A percentile compares a stretch with the other conserved stretches of the same genome.
Conservation (phyloP, 768 basidiomycete species). For the Pleurotus citrinopileatus region DNA sequence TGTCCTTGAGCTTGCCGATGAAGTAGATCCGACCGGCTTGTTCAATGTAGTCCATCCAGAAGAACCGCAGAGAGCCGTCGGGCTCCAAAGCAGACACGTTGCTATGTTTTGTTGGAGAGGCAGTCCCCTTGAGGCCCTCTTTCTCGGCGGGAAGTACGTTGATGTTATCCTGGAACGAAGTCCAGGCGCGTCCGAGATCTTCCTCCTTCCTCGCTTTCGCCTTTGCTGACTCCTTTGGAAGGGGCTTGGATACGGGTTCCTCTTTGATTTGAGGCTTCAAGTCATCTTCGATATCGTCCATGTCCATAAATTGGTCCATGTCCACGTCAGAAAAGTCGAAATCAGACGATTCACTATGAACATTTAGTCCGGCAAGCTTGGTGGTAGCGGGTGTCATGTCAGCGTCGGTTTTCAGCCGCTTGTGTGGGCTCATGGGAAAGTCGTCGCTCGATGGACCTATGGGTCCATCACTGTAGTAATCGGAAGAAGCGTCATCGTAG, state of each 20-base stretch:
- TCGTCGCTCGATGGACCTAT: slow-evolving; percentile 58
- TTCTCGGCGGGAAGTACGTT: slow-evolving; percentile 58
- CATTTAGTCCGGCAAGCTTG: slow-evolving; percentile 55
- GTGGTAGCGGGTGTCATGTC: slow-evolving; percentile 55
- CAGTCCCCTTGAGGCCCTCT: slow-evolving; percentile 44
- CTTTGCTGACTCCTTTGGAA: slow-evolving; percentile 10
- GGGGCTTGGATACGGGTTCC: slow-evolving; percentile 21
- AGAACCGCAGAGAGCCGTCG: slow-evolving; percentile 87
- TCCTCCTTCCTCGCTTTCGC: slow-evolving; percentile 40
- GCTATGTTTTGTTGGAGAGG: slow-evolving; percentile 32
- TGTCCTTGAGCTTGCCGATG: slow-evolving; percentile 88
- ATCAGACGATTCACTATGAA: slow-evolving; percentile 50
- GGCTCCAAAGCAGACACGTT: slow-evolving; percentile 66
- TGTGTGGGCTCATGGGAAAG: slow-evolving; percentile 63
- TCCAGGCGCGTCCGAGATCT: slow-evolving; percentile 57
- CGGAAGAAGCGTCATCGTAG: slow-evolving; percentile 44
- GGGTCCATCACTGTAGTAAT: slow-evolving; percentile 39
- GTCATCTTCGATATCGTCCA: slow-evolving; percentile 51
- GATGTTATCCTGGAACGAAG: slow-evolving; percentile 73
- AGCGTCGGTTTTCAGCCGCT: slow-evolving; percentile 50
- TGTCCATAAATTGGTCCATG: slow-evolving; percentile 59
- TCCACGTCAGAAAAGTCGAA: slow-evolving; percentile 53
- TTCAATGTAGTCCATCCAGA: slow-evolving; percentile 96
- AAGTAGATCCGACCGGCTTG: slow-evolving; percentile 82
- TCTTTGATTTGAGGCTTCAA: slow-evolving; percentile 20